These are phyloP conservation scores for Dillenia turbinata DNA, from an alignment of 164 flowering plant genomes.

Conservation along the genomic window DNA sequence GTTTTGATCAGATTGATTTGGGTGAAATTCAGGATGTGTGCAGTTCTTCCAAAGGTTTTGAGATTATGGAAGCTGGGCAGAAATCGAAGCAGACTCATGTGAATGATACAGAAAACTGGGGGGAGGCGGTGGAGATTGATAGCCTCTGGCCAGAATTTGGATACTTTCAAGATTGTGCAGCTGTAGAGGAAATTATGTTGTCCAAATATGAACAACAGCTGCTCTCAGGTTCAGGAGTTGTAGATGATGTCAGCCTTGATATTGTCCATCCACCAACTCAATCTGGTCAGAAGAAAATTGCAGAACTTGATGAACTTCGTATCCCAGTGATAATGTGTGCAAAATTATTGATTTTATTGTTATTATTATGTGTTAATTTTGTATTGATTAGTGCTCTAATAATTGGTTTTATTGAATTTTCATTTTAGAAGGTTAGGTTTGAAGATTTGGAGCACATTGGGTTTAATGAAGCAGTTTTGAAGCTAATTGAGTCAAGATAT, in stretches of 20 bases:
- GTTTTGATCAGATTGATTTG: constrained; percentile 10
- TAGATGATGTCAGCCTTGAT: constrained; percentile 21
- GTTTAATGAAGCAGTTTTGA: too few relatives aligned
- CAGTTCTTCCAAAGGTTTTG: constrained; percentile 4
- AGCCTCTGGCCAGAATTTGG: constrained; percentile 16
- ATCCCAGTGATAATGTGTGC: too few relatives aligned
- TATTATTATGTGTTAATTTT: too few relatives aligned
- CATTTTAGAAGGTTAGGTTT: too few relatives aligned
- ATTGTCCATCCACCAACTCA: constrained; percentile 15
- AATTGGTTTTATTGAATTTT: too few relatives aligned
- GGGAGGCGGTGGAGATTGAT: constrained; percentile 14
- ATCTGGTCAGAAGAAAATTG: constrained; percentile 9
- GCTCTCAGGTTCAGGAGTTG: constrained; percentile 11
- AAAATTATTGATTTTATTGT: too few relatives aligned
- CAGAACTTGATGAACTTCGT: neutral
- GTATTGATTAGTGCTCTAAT: too few relatives aligned
- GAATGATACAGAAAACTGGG: constrained; percentile 17
- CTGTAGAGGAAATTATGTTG: constrained; percentile 4
- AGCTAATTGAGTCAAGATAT: too few relatives aligned
- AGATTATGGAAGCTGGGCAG: constrained; percentile 7
- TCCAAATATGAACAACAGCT: constrained; percentile 18
- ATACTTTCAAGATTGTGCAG: constrained; percentile 9
- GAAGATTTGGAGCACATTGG: too few relatives aligned
- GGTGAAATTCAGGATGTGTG: constrained; percentile 17
- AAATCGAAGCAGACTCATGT: constrained; percentile 8